Evolutionary conservation across 371 early-diverging fungal genomes (phyloP), one percentile per base, ranked within the genome.

Genomic region (Syncephalis fuscata): DNA sequence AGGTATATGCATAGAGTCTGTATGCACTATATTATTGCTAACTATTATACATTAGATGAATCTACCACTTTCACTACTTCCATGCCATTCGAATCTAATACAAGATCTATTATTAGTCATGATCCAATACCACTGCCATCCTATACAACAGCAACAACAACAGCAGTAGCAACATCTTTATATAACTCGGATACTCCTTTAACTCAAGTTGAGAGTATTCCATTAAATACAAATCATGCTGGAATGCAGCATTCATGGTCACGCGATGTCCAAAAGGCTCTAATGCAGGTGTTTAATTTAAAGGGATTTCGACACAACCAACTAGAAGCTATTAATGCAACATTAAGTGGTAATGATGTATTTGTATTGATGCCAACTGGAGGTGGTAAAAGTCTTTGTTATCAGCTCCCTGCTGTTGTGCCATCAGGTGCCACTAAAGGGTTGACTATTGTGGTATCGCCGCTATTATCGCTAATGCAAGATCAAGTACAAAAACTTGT

Each of bases 281-380:
- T 95, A 36, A 57, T 54, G 0, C 63, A 76, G 14, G 65, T 69
- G 0, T 98, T 98, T 57, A 71, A 74, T 20, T 65, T 98, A 38
- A 57, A 75, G 19, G 66, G 71, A 1, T 99, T 99, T 54, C 78
- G 99, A 25, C 67, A 70, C 2, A 92, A 97, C 56, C 99, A 99
- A 61, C 64, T 87, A 7, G 88, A 88, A 42, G 92, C 96, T 2
- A 92, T 99, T 61, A 85, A 92, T 54, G 82, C 90, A 0, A 82
- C 88, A 1, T 62, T 99, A 7, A 54, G 67, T 1, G 88, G 91
- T 1, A 72, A 82, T 40, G 97, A 99, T 56, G 82, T 88, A 0
- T 98, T 99, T 79, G 92, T 99, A 32, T 63, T 99, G 37, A 99
- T 99, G 99, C 99, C 99, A 1, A 99, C 99, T 0, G 99, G 99